Base-by-base conservation (phyloP, 1,139 yeast genomes). In the Hanseniaspora sp. region DNA sequence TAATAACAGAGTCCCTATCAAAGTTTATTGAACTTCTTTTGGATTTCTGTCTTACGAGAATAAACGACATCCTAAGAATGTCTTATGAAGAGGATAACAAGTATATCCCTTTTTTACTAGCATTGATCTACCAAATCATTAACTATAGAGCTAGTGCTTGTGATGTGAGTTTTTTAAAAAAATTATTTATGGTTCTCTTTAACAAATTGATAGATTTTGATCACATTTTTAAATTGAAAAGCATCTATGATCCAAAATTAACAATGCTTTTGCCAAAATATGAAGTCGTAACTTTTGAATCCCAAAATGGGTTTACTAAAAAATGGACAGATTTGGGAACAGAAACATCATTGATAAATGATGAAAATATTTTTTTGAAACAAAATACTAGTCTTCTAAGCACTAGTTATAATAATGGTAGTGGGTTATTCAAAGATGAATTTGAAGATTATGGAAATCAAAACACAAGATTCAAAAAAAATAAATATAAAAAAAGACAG, bases 131-230 rank as follows among this genome's bases (percentile, higher is more conserved):
- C 58, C 78, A 78, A 54, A 63, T 80, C 1, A 65, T 81, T 12
- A 71, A 68, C 45, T 82, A 79, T 63, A 71, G 82, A 58, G 80
- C 83, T 0, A 74, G 76, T 52, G 86, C 86, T 0, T 71, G 80
- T 7, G 68, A 68, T 39, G 62, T 65, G 33, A 56, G 63, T 4
- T 67, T 78, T 2, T 55, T 67, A 47, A 64, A 59, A 45, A 66
- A 65, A 51, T 33, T 61, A 3, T 35, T 37, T 59, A 64, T 44
- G 55, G 59, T 15, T 63, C 58, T 49, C 57, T 51, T 29, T 28
- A 45, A 45, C 23, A 46, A 46, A 28, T 35, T 54, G n/a, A 34
- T 15, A 12, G 41, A 37, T 12, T 54, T 49, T 54, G 56, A 49
- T 13, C 49, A 49, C 46, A 48, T 54, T 8, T 46, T 54, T 17